These are phyloP conservation scores for Mollisia scopiformis DNA, from an alignment of 2,329 filamentous ascomycete species.

Conservation along the genomic window DNA sequence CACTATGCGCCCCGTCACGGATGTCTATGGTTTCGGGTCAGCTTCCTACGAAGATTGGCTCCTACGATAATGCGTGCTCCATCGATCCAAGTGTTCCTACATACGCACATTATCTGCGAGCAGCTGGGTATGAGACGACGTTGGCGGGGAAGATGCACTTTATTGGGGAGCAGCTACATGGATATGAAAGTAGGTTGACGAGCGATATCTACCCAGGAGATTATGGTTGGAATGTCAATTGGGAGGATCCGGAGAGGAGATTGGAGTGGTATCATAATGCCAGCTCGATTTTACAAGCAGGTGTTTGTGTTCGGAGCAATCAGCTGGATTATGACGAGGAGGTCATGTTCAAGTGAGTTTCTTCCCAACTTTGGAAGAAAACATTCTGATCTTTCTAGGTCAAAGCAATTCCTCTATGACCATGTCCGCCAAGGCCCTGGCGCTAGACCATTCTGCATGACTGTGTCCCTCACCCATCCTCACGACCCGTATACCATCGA, in stretches of 20 bases:
- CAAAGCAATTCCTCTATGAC: constrained; percentile 87
- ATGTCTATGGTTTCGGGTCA: constrained; percentile 95
- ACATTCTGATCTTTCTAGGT: constrained; percentile 39
- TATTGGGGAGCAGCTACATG: constrained; percentile 90
- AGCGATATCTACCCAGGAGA: constrained; percentile 95
- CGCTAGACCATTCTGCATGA: constrained; percentile 82
- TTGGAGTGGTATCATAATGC: constrained; percentile 98
- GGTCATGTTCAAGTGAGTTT: constrained; percentile 74
- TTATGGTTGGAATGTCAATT: constrained; percentile 93
- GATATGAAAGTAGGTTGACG: constrained; percentile 91
- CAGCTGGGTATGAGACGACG: constrained; percentile 85
- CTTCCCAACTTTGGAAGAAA: background rate
- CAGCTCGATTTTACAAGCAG: constrained; percentile 88
- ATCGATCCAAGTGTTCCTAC: constrained; percentile 85
- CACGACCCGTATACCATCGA: constrained; percentile 96
- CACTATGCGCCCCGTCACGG: constrained; percentile 87
- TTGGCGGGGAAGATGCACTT: constrained; percentile 98
- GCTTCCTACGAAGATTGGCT: constrained; percentile 87
- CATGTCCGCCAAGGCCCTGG: constrained; percentile 79
- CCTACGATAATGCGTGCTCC: constrained; percentile 88
- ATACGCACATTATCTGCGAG: constrained; percentile 88
- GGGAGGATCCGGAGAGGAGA: constrained; percentile 85
- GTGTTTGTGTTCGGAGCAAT: constrained; percentile 86
- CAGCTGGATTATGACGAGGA: constrained; percentile 96
- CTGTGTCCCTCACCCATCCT: constrained; percentile 89